Base-by-base conservation (phyloP, 495 filamentous ascomycete species). In the Bacidia rubella region DNA sequence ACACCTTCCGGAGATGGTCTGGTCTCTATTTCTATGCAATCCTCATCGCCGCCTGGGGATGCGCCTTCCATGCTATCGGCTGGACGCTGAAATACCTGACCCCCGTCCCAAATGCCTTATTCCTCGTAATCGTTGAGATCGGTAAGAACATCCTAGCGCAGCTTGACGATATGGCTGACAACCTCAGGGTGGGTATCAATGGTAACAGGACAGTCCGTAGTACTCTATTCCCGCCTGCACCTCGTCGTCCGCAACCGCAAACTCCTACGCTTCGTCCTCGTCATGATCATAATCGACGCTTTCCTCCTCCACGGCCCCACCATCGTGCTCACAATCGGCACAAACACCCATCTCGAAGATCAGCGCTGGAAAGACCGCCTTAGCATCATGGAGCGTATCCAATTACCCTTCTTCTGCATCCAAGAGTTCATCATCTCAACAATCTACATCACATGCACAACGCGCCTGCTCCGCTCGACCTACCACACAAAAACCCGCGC, bases 191-290 rank as follows among this genome's bases (percentile, higher is more conserved):
- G 79, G 80, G 74, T 67, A 47, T 59, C 56, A 20, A 81, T 82
- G 77, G 76, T 84, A 3, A 80, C 77, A 0, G 79, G 78, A 22
- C 79, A 82, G 58, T 77, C 77, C 1, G 52, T 83, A 35, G 79
- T 84, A 5, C 67, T 84, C 15, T 84, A 78, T 65, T 83, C 79
- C 2, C 72, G 80, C 19, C 69, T 84, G 3, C 76, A 82, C 57
- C 64, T 83, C 26, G 66, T 85, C 26, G 60, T 75, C 20, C 63
- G 64, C 17, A 72, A 74, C 32, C 64, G 63, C 7, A 65, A 63
- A 27, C 55, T 71, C 17, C 65, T 81, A 2, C 68, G 74, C 15
- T 61, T 63, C 26, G 72, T 81, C 1, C 65, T 77, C 11, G 60
- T 52, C 52, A 79, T 82, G 74, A 81, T 84, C 57, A 62, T 79